These are phyloP conservation scores for Cetraspora pellucida DNA, from an alignment of 192 early-diverging fungal species.

Conservation along the genomic window DNA sequence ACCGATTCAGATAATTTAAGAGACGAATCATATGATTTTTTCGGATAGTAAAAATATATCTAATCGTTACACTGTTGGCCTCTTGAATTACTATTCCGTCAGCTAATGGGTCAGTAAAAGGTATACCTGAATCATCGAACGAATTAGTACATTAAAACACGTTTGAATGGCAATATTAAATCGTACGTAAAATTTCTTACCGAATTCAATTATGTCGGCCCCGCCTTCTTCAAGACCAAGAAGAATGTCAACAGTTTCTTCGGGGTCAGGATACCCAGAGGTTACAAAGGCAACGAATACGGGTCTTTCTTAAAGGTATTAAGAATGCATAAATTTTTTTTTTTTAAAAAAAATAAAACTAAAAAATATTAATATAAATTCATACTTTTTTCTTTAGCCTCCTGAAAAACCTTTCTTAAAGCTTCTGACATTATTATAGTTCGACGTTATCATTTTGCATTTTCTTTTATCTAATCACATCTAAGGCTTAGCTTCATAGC, in stretches of 20 bases:
- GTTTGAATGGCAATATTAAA: neutral
- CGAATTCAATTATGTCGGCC: conserved; percentile 94
- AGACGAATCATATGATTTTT: neutral
- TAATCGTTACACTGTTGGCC: conserved; percentile 68
- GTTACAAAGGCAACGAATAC: conserved; percentile 94
- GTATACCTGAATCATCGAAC: conserved; percentile 61
- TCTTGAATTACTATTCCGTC: conserved; percentile 98
- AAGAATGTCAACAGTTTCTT: conserved; percentile 81
- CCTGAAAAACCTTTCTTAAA: too few species aligned
- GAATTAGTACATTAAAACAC: neutral
- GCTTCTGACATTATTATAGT: too few species aligned
- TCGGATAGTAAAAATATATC: neutral
- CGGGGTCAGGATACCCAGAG: conserved; percentile 84
- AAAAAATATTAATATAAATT: too few species aligned
- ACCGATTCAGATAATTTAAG: neutral
- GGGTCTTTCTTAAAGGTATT: conserved; percentile 59
- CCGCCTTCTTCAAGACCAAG: conserved; percentile 90
- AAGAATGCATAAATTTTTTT: neutral
- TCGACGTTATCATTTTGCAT: too few species aligned
- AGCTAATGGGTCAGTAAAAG: conserved; percentile 97
- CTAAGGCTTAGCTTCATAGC: too few species aligned
- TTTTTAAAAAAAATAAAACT: neutral
- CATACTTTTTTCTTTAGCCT: too few species aligned
- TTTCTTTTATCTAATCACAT: too few species aligned
- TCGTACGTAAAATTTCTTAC: conserved; percentile 42